A percentile compares a stretch with the other conserved stretches of the same genome.
Evolutionary conservation across 306 rosid genomes (phyloP).

Genomic region (Medicago truncatula): DNA sequence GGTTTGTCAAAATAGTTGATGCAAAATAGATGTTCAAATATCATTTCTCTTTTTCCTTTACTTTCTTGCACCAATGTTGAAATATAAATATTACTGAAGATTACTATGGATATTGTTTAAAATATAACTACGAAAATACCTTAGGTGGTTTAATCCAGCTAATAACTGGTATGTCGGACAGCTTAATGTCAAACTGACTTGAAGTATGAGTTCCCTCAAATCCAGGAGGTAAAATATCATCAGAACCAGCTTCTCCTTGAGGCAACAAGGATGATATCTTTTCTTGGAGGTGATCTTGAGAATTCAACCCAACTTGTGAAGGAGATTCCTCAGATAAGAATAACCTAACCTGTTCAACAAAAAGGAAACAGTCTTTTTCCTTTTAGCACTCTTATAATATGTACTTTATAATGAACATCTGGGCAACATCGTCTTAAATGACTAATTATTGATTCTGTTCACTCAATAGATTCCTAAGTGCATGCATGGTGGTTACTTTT

Average conservation of each 20-base stretch:
- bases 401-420: slow-evolving; percentile 1
- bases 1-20: too few relatives aligned
- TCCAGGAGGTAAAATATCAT: slow-evolving; percentile 84
- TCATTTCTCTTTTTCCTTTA: neutral
- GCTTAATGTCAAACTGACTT: slow-evolving; percentile 62
- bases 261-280: slow-evolving; percentile 66
- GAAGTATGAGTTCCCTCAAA: slow-evolving; percentile 75
- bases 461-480: slow-evolving; percentile 18
- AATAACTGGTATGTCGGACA: slow-evolving; percentile 72
- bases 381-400: slow-evolving; percentile 17
- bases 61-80: neutral
- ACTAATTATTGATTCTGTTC: slow-evolving; percentile 11
- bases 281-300: slow-evolving; percentile 95
- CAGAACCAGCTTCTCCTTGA: slow-evolving; percentile 69
- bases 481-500: slow-evolving; percentile 4
- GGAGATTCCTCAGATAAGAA: slow-evolving; percentile 87
- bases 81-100: slow-evolving; percentile 11
- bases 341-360: slow-evolving; percentile 64
- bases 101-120: neutral
- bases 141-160: slow-evolving; percentile 73
- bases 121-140: slow-evolving; percentile 52
- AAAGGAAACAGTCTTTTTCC: slow-evolving; percentile 31
- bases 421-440: slow-evolving; percentile 22
- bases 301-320: slow-evolving; percentile 72
- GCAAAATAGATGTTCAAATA: too few relatives aligned